A percentile compares a stretch with the other conserved stretches of the same genome.
phyloP scores from a whole-genome alignment of 2,329 filamentous ascomycete genomes.

The Ophiocordyceps sinensis region DNA sequence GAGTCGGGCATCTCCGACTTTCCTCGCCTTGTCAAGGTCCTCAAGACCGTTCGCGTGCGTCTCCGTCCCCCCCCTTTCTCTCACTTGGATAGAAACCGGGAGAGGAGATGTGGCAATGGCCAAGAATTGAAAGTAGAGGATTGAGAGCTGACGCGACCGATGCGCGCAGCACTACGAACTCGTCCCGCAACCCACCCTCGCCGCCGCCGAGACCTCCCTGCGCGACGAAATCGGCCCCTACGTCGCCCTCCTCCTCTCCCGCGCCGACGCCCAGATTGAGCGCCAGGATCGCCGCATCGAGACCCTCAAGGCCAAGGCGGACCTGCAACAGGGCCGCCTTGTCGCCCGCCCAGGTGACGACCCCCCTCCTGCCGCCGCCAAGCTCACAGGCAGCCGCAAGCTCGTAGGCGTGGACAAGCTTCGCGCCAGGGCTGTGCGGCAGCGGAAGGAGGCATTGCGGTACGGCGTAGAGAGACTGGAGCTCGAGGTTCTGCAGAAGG shows the following conservation, averaged over 20 bases:
- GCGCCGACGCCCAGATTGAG: conserved; percentile 72
- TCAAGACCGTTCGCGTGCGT: conserved; percentile 43
- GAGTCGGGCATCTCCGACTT: conserved; percentile 42
- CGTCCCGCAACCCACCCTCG: conserved; percentile 70
- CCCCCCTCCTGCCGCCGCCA: conserved; percentile 2
- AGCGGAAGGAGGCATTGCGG: conserved; percentile 72
- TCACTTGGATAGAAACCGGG: background rate
- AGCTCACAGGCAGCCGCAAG: conserved; percentile 10
- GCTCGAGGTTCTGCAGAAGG: conserved; percentile 68
- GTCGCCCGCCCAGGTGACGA: conserved; percentile 8
- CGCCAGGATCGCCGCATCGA: conserved; percentile 73
- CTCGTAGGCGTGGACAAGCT: conserved; percentile 41
- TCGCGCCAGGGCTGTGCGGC: conserved; percentile 46
- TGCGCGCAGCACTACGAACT: conserved; percentile 70
- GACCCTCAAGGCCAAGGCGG: conserved; percentile 65
- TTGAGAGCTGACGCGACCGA: background rate
- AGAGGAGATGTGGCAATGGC: background rate
- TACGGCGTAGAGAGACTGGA: conserved; percentile 80
- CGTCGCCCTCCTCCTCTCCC: conserved; percentile 61
- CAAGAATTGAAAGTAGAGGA: background rate
- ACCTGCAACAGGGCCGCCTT: conserved; percentile 64
- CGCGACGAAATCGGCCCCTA: conserved; percentile 84
- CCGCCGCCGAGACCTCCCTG: conserved; percentile 68
- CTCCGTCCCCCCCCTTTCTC: background rate
- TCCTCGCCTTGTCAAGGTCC: conserved; percentile 37